phyloP scores from a whole-genome alignment of 2,329 filamentous ascomycete genomes.

The Hypoxylon sp. region DNA sequence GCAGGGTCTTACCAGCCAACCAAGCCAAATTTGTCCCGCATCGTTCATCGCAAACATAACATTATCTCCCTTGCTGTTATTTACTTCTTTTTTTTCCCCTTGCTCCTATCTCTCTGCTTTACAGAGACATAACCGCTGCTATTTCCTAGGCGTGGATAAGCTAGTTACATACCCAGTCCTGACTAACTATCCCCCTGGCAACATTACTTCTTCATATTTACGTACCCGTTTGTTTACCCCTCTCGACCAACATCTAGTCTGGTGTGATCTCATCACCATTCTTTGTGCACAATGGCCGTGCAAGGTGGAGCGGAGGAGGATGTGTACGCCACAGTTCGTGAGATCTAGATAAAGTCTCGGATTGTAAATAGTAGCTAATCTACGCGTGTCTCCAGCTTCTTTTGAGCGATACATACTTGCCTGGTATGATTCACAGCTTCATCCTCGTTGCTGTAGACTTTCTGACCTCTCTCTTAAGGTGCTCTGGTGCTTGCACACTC shows the following conservation, averaged over 20 bases:
- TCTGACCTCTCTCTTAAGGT: conserved; percentile 67
- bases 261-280: conserved; percentile 32
- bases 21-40: conserved; percentile 22
- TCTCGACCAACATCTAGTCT: conserved; percentile 24
- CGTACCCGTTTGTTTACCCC: conserved; percentile 26
- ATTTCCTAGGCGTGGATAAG: conserved; percentile 8
- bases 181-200: not conserved
- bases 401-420: conserved; percentile 91
- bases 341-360: conserved; percentile 18
- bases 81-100: conserved; percentile 1
- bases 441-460: conserved; percentile 30
- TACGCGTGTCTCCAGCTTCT: conserved; percentile 76
- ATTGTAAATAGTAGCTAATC: conserved; percentile 45
- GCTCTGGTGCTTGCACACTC: conserved; percentile 95
- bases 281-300: conserved; percentile 50
- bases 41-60: conserved; percentile 27
- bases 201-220: not conserved
- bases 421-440: conserved; percentile 72
- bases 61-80: conserved; percentile 14
- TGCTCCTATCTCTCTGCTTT: not conserved
- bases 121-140: conserved; percentile 3
- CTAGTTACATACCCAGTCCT: conserved; percentile 1
- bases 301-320: conserved; percentile 59
- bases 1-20: conserved; percentile 24
- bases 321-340: conserved; percentile 71